phyloP scores from a whole-genome alignment of 1,284 basidiomycete genomes.

The Heimioporus retisporus region DNA sequence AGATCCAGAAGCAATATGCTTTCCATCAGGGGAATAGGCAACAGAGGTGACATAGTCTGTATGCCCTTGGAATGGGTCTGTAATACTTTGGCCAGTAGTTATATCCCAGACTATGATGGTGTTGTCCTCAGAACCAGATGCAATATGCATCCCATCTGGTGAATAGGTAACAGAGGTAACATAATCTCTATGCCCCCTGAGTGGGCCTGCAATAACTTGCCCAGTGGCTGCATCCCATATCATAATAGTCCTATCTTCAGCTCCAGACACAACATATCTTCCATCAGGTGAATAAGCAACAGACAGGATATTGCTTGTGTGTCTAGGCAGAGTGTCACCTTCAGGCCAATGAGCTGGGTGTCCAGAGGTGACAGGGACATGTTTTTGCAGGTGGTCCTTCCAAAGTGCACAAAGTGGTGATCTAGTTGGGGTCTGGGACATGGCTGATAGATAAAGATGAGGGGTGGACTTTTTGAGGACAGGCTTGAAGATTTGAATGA shows the following conservation, averaged over 20 bases:
- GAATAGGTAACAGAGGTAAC: not conserved
- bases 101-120: not conserved
- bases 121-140: not conserved
- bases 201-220: not conserved
- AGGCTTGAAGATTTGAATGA: too few relatives aligned
- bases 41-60: too few relatives aligned
- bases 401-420: constrained; percentile 25
- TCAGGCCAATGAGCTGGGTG: too few relatives aligned
- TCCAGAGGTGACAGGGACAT: too few relatives aligned
- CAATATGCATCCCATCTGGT: not conserved
- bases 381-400: too few relatives aligned
- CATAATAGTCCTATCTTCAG: not conserved
- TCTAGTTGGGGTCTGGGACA: constrained; percentile 32
- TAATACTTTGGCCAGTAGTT: not conserved
- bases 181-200: not conserved
- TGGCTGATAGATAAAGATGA: constrained; percentile 14
- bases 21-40: too few relatives aligned
- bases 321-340: too few relatives aligned
- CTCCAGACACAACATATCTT: not conserved
- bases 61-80: too few relatives aligned
- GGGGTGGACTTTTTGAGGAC: too few relatives aligned
- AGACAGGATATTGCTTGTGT: too few relatives aligned
- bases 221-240: not conserved
- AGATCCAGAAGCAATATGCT: too few relatives aligned
- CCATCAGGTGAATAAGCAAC: not conserved